phyloP scores from a whole-genome alignment of 768 basidiomycete genomes.

The Amanita phalloides region DNA sequence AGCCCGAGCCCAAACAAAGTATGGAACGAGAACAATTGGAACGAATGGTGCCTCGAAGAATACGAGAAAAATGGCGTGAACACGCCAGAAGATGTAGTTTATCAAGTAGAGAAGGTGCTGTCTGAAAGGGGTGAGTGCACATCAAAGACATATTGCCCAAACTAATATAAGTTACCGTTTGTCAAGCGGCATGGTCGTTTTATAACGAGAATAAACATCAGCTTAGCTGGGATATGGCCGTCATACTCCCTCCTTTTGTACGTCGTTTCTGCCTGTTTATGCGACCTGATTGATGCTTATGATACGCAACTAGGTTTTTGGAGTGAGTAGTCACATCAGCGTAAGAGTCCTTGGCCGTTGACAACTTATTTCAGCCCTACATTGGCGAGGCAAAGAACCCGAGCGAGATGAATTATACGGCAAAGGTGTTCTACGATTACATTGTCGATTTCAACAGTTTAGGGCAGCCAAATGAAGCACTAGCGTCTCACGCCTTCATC shows the following conservation, averaged over 20 bases:
- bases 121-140: constrained; percentile 41
- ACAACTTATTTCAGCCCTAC: background rate
- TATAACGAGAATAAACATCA: constrained; percentile 29
- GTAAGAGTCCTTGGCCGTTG: background rate
- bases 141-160: background rate
- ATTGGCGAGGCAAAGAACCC: background rate
- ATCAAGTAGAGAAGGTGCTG: constrained; percentile 53
- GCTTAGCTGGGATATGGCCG: constrained; percentile 39
- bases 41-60: constrained; percentile 32
- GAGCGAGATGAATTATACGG: background rate
- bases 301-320: background rate
- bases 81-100: constrained; percentile 29
- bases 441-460: background rate
- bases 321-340: background rate
- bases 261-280: constrained; percentile 1
- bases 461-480: background rate
- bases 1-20: constrained; percentile 11
- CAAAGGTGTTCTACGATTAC: background rate
- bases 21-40: constrained; percentile 50
- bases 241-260: constrained; percentile 45
- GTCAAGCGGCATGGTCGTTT: constrained; percentile 32
- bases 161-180: background rate
- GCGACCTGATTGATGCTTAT: too few relatives aligned
- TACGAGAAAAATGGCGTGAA: constrained; percentile 38
- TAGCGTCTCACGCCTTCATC: background rate